Evolutionary conservation across 192 early-diverging fungal genomes (phyloP).

Genomic region (Umbelopsis ramanniana): DNA sequence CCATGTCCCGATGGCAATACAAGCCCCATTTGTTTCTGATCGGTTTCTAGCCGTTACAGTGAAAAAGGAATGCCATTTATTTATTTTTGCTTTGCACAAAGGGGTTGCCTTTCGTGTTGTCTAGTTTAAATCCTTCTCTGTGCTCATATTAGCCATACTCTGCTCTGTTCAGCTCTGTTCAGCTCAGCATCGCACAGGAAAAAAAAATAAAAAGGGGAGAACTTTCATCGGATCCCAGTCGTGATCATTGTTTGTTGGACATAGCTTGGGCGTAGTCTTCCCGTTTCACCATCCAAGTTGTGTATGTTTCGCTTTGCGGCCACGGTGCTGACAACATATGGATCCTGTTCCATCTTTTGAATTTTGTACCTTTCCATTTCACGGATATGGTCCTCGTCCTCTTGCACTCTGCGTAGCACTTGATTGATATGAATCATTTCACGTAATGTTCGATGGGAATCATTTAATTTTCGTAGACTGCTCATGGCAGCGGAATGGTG

Average conservation of each 20-base stretch:
- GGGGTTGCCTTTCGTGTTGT: too few relatives aligned
- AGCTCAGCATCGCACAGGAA: too few relatives aligned
- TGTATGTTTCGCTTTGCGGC: slow-evolving; percentile 9
- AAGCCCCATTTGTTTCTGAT: too few relatives aligned
- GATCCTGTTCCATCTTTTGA: not conserved
- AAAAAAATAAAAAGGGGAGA: too few relatives aligned
- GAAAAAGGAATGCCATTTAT: too few relatives aligned
- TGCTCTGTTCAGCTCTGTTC: too few relatives aligned
- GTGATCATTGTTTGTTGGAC: slow-evolving; percentile 20
- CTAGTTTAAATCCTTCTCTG: too few relatives aligned
- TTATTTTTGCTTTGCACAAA: too few relatives aligned
- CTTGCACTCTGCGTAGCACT: not conserved
- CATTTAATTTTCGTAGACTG: not conserved
- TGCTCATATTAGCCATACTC: too few relatives aligned
- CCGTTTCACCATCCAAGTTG: not conserved
- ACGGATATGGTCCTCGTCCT: not conserved
- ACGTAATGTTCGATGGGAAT: not conserved
- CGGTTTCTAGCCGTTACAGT: too few relatives aligned
- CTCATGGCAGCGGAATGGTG: not conserved
- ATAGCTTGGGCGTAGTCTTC: not conserved
- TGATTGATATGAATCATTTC: slow-evolving; percentile 6
- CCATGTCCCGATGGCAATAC: too few relatives aligned
- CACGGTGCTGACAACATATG: not conserved
- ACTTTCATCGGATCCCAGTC: too few relatives aligned
- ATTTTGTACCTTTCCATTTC: slow-evolving; percentile 24